These are phyloP conservation scores for Pyricularia grisea DNA, from an alignment of 2,329 filamentous ascomycete species.

Conservation along the genomic window DNA sequence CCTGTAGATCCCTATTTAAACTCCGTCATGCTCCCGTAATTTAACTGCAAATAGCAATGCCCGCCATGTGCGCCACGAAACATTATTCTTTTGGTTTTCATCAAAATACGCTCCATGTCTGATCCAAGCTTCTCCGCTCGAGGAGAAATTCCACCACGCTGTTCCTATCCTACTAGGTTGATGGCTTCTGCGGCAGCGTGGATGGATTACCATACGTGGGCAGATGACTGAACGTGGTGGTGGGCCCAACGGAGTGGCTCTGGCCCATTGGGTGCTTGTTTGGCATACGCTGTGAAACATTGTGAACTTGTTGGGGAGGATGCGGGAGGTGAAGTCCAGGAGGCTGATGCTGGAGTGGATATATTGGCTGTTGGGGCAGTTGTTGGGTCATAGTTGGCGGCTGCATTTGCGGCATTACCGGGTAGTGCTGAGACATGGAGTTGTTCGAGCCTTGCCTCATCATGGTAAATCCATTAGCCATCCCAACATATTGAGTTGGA, in stretches of 20 bases:
- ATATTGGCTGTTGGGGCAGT: conserved; percentile 25
- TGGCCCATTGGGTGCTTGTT: conserved; percentile 35
- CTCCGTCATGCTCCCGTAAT: neutral
- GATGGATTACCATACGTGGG: conserved; percentile 51
- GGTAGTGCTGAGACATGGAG: conserved; percentile 35
- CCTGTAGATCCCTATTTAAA: neutral
- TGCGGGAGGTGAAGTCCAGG: conserved; percentile 16
- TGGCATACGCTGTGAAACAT: conserved; percentile 29
- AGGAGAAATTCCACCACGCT: conserved; percentile 8
- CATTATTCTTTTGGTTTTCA: neutral
- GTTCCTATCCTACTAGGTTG: conserved; percentile 23
- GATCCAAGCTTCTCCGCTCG: conserved; percentile 6
- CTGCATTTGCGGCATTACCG: conserved; percentile 12
- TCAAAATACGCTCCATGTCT: neutral
- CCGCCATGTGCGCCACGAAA: neutral
- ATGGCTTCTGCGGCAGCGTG: conserved; percentile 49
- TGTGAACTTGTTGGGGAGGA: conserved; percentile 7
- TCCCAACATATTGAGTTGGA: conserved; percentile 34
- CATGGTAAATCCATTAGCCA: conserved; percentile 40
- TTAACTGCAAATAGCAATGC: neutral
- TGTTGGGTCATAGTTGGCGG: conserved; percentile 16
- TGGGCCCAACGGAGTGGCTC: conserved; percentile 20
- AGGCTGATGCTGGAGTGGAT: conserved; percentile 33
- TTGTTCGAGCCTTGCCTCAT: conserved; percentile 45
- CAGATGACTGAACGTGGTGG: conserved; percentile 40